Evolutionary conservation across 306 rosid species (phyloP), one percentile per base, ranked within the genome.

Genomic region (Malus sieversii): DNA sequence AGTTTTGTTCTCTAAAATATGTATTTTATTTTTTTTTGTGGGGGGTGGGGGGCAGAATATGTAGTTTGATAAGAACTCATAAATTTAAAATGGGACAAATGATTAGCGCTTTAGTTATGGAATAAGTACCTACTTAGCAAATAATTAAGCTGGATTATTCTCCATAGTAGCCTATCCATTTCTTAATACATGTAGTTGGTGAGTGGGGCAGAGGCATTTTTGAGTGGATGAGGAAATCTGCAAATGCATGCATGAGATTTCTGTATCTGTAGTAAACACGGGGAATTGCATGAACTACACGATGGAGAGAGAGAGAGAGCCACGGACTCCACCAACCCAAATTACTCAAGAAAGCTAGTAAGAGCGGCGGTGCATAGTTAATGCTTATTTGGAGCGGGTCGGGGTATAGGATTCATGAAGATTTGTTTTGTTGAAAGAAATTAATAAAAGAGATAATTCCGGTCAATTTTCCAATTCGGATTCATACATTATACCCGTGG

Each of bases 351-450:
- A 25, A 10, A 60, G 18, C 14, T 25, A 25, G 65, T 8, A 6
- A 62, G 40, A 33, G 75, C 80, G 69, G 80, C 66, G 80, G 44
- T 55, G 74, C 44, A 14, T 15, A 57, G 19, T 29, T 32, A 48
- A n/a, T 12, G 38, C 10, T 15, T 62, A 15, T 62, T 13, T 27
- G 35, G 35, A 62, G 40, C 30, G 66, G 20, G 66, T 59, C 8
- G 33, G 8, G 20, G 20, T 8, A 29, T 61, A 61, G 13, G 66
- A 61, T 27, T 62, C 44, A 23, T 3, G 74, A 48, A 57, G 15
- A 57, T 68, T 70, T 63, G 63, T 38, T 38, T 68, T 57, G 74
- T 19, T 68, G 52, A 12, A 5, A 16, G 44, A 57, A 18, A 60
- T 38, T 38, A 38, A 69, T 32, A 48, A 48, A 48, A 33, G 61